Evolutionary conservation across 140 eudicot genomes (phyloP).

Genomic region (Senecio squalidus): DNA sequence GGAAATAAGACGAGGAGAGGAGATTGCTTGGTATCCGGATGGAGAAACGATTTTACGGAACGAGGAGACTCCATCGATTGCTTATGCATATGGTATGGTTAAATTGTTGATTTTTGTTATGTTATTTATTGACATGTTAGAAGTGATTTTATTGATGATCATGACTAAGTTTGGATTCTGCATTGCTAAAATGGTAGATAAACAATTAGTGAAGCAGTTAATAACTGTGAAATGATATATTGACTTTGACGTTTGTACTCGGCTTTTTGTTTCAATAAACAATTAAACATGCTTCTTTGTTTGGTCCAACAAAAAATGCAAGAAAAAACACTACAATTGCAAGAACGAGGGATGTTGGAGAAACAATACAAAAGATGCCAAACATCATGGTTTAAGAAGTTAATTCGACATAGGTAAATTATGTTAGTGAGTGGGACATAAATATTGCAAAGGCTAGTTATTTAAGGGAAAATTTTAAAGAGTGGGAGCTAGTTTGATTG

Average conservation of each 20-base stretch:
- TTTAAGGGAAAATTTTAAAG: conserved; percentile 6
- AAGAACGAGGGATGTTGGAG: too few species aligned
- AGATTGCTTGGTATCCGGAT: conserved; percentile 97
- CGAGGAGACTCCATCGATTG: conserved; percentile 75
- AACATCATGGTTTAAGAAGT: too few species aligned
- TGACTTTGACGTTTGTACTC: not conserved
- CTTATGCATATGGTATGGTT: conserved; percentile 84
- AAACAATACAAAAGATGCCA: too few species aligned
- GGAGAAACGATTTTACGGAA: conserved; percentile 87
- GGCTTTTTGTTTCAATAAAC: conserved; percentile 8
- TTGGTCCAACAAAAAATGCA: too few species aligned
- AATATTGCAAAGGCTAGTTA: too few species aligned
- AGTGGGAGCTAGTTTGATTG: not conserved
- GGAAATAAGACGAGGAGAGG: conserved; percentile 94
- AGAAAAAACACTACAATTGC: too few species aligned
- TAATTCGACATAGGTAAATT: too few species aligned
- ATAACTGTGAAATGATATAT: not conserved
- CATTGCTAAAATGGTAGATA: conserved; percentile 5
- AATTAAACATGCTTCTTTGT: too few species aligned
- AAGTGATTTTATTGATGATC: too few species aligned
- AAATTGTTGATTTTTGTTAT: conserved; percentile 7
- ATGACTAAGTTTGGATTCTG: not conserved
- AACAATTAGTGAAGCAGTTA: not conserved
- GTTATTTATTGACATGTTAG: too few species aligned
- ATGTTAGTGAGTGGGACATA: too few species aligned